Percentiles rank a stretch among this genome's conserved stretches.
These are phyloP conservation scores for Podila minutissima DNA, from an alignment of 192 early-diverging fungal species.

Conservation along the genomic window DNA sequence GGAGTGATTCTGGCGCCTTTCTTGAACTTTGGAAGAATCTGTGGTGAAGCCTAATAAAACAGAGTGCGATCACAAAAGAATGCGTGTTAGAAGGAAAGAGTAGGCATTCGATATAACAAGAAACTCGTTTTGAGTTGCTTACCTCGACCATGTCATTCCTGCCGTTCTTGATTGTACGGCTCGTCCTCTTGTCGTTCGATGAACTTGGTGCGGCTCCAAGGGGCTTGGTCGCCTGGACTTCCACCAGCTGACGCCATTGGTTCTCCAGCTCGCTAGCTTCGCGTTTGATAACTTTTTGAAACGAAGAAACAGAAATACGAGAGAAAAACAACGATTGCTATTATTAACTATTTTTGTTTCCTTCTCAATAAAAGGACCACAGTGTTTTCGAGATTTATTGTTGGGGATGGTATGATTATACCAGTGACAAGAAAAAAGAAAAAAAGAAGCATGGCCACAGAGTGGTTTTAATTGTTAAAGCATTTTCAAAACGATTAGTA, in stretches of 20 bases:
- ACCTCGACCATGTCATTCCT: too few species aligned
- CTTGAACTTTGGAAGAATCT: constrained; percentile 2
- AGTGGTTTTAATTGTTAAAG: not conserved
- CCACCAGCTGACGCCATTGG: not conserved
- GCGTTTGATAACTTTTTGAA: not conserved
- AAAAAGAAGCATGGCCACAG: not conserved
- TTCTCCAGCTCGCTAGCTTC: not conserved
- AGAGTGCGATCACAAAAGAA: not conserved
- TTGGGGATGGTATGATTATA: not conserved
- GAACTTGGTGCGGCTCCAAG: not conserved
- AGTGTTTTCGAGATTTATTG: constrained; percentile 1
- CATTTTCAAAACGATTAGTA: not conserved
- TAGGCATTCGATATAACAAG: too few species aligned
- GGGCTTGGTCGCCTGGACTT: not conserved
- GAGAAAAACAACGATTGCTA: too few species aligned
- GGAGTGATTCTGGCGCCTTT: not conserved
- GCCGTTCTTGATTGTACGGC: too few species aligned
- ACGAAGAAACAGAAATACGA: not conserved
- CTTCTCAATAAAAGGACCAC: not conserved
- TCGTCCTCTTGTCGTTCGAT: not conserved
- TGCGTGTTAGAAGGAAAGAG: too few species aligned
- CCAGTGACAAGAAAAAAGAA: not conserved
- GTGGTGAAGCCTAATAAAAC: not conserved
- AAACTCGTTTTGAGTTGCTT: too few species aligned
- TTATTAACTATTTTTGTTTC: too few species aligned